Base-by-base conservation (phyloP, 371 early-diverging fungal species). In the Lichtheimia hyalospora region DNA sequence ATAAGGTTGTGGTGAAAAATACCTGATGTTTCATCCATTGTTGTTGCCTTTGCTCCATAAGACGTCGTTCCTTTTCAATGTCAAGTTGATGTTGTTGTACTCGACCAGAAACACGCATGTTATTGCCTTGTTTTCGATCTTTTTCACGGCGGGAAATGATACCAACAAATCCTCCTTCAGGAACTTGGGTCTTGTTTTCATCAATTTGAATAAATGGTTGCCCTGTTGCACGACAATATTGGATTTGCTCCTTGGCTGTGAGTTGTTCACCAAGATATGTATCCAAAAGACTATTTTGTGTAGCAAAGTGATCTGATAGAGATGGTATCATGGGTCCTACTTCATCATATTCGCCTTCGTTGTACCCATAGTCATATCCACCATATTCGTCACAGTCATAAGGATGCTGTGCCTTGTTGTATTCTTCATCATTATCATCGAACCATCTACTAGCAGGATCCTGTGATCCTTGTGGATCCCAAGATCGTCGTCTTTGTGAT, bases 141-240 rank as follows among this genome's bases (percentile, higher is more conserved):
- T 64, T 66, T 51, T 81, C 81, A 16, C 75, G 68, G 16, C 77
- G 78, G 0, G 81, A 77, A 28, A 81, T 81, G 60, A 72, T 69
- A 21, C 78, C 81, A 2, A 81, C 72, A 14, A 81, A 63, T 14
- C 81, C 81, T 57, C 71, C 70, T 52, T 70, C 62, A 20, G 81
- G 77, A 12, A 68, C 58, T 5, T 56, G 61, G n/a, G 75, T 63
- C 52, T 77, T 81, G 39, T 60, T 58, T 5, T 51, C 18, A 3
- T 73, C 72, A 5, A 81, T 69, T 41, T 81, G 75, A 28, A 81
- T 77, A 25, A 81, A 52, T 16, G 81, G 81, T 43, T 81, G 81
- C 1, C 81, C 78, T 2, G 78, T 81, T 5, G 75, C 78, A 43
- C 71, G 71, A 23, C 76, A 75, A 60, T 71, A 81, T 46, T 75